A percentile compares a stretch with the other conserved stretches of the same genome.
phyloP scores from a whole-genome alignment of 768 basidiomycete genomes.

The Leccinum rimulosum region DNA sequence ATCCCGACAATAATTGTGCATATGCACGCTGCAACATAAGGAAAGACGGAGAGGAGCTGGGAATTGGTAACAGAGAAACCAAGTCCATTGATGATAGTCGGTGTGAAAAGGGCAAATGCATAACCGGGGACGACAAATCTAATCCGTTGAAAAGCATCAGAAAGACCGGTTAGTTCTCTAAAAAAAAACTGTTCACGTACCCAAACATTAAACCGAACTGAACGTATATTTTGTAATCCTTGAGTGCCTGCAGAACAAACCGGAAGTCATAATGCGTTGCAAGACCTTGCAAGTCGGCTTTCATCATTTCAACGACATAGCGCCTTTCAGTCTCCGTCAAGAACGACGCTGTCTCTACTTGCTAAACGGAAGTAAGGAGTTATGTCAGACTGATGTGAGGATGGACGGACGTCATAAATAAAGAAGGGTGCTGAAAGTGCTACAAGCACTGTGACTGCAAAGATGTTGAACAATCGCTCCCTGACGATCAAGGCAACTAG shows the following conservation, averaged over 20 bases:
- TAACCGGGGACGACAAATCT: conserved; percentile 45
- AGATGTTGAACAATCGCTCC: neutral
- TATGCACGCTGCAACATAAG: conserved; percentile 43
- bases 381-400: neutral
- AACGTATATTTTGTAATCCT: conserved; percentile 40
- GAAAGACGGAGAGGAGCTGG: conserved; percentile 45
- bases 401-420: conserved; percentile 46
- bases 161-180: neutral
- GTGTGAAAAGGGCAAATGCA: conserved; percentile 45
- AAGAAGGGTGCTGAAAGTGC: conserved; percentile 38
- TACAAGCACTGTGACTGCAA: conserved; percentile 8
- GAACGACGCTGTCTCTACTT: conserved; percentile 13
- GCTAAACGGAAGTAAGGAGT: conserved; percentile 9
- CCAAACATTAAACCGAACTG: conserved; percentile 38
- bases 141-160: conserved; percentile 7
- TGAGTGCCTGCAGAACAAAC: conserved; percentile 48
- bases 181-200: conserved; percentile 16
- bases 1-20: conserved; percentile 37
- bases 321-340: conserved; percentile 39
- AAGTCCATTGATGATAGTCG: conserved; percentile 47
- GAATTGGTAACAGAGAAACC: conserved; percentile 49
- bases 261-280: conserved; percentile 42
- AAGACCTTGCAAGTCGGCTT: conserved; percentile 41
- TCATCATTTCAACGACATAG: conserved; percentile 39
- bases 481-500: neutral